Base-by-base conservation (phyloP, 306 rosid species). In the Citrullus colocynthis region DNA sequence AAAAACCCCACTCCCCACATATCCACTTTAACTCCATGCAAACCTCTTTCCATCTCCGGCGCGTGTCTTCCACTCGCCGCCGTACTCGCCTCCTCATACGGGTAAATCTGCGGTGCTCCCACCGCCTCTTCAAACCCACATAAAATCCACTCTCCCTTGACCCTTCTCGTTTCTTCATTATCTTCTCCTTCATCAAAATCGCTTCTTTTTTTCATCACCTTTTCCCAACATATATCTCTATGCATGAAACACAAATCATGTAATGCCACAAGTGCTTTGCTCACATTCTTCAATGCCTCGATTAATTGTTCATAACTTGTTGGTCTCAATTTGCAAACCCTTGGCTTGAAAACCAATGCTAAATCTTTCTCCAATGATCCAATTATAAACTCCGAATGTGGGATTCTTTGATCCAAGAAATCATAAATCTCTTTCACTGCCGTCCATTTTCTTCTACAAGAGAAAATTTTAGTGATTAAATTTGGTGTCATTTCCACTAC, bases 241-340 rank as follows among this genome's bases (percentile, higher is more conserved):
- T 95, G 99, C 99, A 95, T 95, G 80, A 95, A 95, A 28, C 93
- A 92, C 79, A 92, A 62, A 85, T 95, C 99, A 83, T 95, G 99
- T 1, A 95, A 24, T 0, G 97, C 97, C 39, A 95, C 97, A 18
- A 95, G 48, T 0, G 99, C 92, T 62, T 92, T 95, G 5, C 97
- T 95, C 62, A 95, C 97, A 80, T 73, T 83, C 85, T 88, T 95
- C 2, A 95, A 80, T 0, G 93, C 97, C 66, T 95, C 99, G 5
- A 91, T 90, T 0, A 95, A 76, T 20, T 92, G 86, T 2, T 90
- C 93, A 7, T 66, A 84, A 55, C 58, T 91, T 1, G 78, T 57
- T 0, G 97, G 99, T 70, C 81, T 92, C 7, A 84, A 44, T 13
- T 60, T 83, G 65, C 86, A 83, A 52, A 96, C 99, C 66, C 99